These are phyloP conservation scores for Coix lacrymajobi DNA, from an alignment of 176 grass and related monocot species.

Conservation along the genomic window DNA sequence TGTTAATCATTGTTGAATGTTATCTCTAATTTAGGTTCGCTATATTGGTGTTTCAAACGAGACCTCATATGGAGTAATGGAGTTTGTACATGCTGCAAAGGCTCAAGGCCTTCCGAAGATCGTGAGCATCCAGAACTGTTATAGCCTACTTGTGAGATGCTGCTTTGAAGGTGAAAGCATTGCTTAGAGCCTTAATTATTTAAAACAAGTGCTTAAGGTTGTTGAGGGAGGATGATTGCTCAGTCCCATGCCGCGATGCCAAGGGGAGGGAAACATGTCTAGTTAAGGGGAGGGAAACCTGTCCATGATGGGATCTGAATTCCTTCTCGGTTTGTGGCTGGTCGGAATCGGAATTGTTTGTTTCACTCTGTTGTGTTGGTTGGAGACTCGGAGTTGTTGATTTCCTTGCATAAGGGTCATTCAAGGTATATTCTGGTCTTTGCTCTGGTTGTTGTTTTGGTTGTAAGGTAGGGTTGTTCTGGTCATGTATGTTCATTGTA, in stretches of 20 bases:
- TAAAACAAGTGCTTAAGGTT: not conserved
- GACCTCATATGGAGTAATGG: conserved; percentile 91
- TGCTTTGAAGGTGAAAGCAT: conserved; percentile 67
- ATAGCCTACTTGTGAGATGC: conserved; percentile 76
- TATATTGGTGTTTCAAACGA: conserved; percentile 96
- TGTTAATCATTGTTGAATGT: not conserved
- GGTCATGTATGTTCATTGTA: too few species aligned
- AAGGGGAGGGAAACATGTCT: not conserved
- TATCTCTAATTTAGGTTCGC: conserved; percentile 46
- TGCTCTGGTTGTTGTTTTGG: too few species aligned
- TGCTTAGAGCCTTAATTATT: not conserved
- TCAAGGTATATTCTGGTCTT: too few species aligned
- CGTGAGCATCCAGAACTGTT: conserved; percentile 85
- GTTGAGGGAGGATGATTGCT: not conserved
- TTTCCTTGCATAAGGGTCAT: too few species aligned
- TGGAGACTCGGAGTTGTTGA: too few species aligned
- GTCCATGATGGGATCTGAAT: too few species aligned
- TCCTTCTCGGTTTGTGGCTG: too few species aligned
- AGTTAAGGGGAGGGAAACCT: not conserved
- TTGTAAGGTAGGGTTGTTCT: too few species aligned
- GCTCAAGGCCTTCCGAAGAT: conserved; percentile 67
- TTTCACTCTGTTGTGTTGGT: too few species aligned
- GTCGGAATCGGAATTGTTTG: too few species aligned
- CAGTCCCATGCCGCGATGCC: not conserved
- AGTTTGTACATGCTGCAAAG: conserved; percentile 72